Percentiles rank a stretch among this genome's conserved stretches.
These are phyloP conservation scores for Acmispon strigosus DNA, from an alignment of 306 rosid species.

Conservation along the genomic window DNA sequence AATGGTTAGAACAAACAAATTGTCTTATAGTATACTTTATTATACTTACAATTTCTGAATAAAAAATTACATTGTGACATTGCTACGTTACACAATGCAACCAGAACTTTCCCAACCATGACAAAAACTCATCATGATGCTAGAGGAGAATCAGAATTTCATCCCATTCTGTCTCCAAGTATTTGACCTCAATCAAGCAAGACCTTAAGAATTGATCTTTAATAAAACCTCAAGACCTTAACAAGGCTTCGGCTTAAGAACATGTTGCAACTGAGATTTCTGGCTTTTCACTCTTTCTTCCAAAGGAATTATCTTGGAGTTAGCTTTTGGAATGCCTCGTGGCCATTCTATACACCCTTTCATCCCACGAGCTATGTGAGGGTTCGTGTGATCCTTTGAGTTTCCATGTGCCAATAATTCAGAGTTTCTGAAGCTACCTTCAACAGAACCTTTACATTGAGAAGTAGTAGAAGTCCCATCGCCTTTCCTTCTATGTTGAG, in stretches of 20 bases:
- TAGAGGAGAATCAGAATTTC: not conserved
- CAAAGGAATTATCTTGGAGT: slow-evolving; percentile 31
- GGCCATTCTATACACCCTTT: slow-evolving; percentile 66
- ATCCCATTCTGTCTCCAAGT: not conserved
- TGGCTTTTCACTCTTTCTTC: slow-evolving; percentile 51
- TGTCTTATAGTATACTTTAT: too few species aligned
- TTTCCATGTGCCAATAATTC: slow-evolving; percentile 14
- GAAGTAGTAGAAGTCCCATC: not conserved
- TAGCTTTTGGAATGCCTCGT: slow-evolving; percentile 25
- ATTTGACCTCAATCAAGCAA: not conserved
- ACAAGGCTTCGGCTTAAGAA: slow-evolving; percentile 37
- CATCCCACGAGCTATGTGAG: slow-evolving; percentile 63
- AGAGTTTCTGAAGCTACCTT: slow-evolving; percentile 14
- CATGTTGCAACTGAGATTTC: slow-evolving; percentile 47
- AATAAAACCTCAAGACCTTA: not conserved
- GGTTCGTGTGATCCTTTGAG: slow-evolving; percentile 29
- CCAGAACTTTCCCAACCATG: too few species aligned
- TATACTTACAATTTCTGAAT: too few species aligned
- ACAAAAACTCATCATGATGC: too few species aligned
- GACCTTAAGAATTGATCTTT: not conserved
- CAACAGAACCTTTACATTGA: not conserved
- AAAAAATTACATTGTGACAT: too few species aligned
- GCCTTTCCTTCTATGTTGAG: not conserved
- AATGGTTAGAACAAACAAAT: too few species aligned
- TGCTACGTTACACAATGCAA: too few species aligned